Evolutionary conservation across 306 rosid genomes (phyloP), one percentile per base, ranked within the genome.

Genomic region (Boehmeria nivea): DNA sequence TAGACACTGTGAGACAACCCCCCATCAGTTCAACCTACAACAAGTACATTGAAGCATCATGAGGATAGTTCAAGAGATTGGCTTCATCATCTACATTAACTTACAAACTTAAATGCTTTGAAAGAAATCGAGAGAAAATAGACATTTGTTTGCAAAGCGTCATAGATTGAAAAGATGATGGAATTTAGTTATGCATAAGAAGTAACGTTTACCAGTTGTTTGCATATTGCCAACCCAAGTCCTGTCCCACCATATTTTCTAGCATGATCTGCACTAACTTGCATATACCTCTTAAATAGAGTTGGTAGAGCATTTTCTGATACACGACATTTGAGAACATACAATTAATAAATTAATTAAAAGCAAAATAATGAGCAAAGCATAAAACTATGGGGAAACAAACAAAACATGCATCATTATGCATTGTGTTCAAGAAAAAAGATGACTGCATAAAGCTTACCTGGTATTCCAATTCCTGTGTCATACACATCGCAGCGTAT

Each of bases 391-490:
- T n/a, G n/a, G n/a, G n/a, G n/a, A n/a, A n/a, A n/a, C n/a, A 47
- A 15, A 19, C n/a, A 15, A 12, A 17, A 19, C 22, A 59, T 2
- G 9, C 14, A 13, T 17, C 28, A 22, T 27, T 22, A 34, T 22
- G n/a, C 39, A 28, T 22, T 13, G 2, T 54, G 34, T 37, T 52
- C 15, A 17, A 49, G 33, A 50, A 18, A 53, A 31, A 39, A 60
- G 38, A 18, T 17, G 15, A 18, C 20, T 6, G 21, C 13, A 47
- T 24, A 42, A 66, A 51, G 37, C 47, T 25, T 78, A 87, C 99
- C 96, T 65, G 95, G 96, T 73, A 93, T 93, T 72, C 99, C 99
- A 64, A 93, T 93, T 73, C 99, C 99, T 16, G 99, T 83, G 80
- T 93, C 96, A 28, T 75, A 72, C 7, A 93, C 99, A 75, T 93